phyloP scores from a whole-genome alignment of 2,329 filamentous ascomycete genomes.

The Sporothrix phasma region DNA sequence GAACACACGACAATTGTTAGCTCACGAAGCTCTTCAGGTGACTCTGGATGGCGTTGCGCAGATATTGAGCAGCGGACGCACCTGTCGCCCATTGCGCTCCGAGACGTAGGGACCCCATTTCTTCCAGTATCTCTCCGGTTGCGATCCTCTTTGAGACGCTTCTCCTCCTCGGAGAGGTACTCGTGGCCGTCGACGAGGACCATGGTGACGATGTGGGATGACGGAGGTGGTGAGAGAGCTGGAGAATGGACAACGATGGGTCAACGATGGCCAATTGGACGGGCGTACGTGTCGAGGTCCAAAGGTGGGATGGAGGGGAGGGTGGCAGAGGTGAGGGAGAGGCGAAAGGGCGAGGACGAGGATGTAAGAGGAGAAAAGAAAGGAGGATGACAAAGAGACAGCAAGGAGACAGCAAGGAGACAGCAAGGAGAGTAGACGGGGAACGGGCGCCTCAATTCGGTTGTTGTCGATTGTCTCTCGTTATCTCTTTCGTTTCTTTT shows the following conservation, averaged over 20 bases:
- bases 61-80: slow-evolving; percentile 32
- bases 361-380: not conserved
- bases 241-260: not conserved
- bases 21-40: not conserved
- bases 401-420: not conserved
- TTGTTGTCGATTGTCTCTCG: not conserved
- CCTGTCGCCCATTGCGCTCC: slow-evolving; percentile 95
- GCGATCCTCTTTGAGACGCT: slow-evolving; percentile 75
- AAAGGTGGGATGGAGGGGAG: no score
- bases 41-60: not conserved
- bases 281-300: not conserved
- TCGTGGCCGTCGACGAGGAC: slow-evolving; percentile 83
- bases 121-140: slow-evolving; percentile 88
- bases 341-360: not conserved
- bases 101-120: slow-evolving; percentile 93
- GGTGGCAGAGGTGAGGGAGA: not conserved
- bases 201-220: slow-evolving; percentile 43
- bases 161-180: slow-evolving; percentile 83
- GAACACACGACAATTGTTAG: slow-evolving; percentile 14
- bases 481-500: not conserved
- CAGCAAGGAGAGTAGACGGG: not conserved
- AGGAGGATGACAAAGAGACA: not conserved
- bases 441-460: not conserved
- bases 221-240: not conserved
- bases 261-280: slow-evolving; percentile 1